Base-by-base conservation (phyloP, 192 early-diverging fungal species). In the Coemansia sp. region DNA sequence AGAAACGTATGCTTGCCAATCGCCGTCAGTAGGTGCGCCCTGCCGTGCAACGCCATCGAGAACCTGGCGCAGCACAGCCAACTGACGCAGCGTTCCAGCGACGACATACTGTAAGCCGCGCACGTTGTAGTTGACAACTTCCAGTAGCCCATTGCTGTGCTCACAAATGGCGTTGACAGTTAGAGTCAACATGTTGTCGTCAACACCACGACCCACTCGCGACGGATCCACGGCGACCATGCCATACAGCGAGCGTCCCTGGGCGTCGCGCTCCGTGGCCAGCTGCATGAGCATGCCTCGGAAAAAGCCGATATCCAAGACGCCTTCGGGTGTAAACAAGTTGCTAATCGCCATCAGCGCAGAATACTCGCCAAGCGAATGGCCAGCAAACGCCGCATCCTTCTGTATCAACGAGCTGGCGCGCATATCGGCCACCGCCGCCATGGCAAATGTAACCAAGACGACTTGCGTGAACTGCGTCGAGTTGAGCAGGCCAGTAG, bases 251-350 rank as follows among this genome's bases (percentile, higher is more conserved):
- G 96, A 96, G 36, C 89, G 88, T 40, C 94, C 94, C 16, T 85
- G 66, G 3, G 69, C 70, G 65, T 95, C 93, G 66, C 95, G 92
- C 62, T 86, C 86, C 8, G 95, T 94, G 34, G 95, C 94, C 36
- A 90, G 87, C 86, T 98, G 96, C 96, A 98, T 98, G 13, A 95
- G 93, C 90, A 96, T 91, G 69, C 96, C 96, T 75, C 96, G 91
- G 88, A 93, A 96, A 83, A 98, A 96, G 15, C 91, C 91, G 46
- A 95, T 88, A 71, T 98, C 96, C 47, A 95, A 90, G 12, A 95
- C 67, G 27, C 88, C 86, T 68, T 95, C 92, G 46, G 96, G 84
- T 5, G 91, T 85, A 13, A 98, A 83, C 0, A 24, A 24, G 69
- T 92, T 88, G 65, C 89, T 90, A 52, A 96, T 85, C 12, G 96